A percentile compares a stretch with the other conserved stretches of the same genome.
These are phyloP conservation scores for Hordeum marinum DNA, from an alignment of 176 grass and related monocot species.

Conservation along the genomic window DNA sequence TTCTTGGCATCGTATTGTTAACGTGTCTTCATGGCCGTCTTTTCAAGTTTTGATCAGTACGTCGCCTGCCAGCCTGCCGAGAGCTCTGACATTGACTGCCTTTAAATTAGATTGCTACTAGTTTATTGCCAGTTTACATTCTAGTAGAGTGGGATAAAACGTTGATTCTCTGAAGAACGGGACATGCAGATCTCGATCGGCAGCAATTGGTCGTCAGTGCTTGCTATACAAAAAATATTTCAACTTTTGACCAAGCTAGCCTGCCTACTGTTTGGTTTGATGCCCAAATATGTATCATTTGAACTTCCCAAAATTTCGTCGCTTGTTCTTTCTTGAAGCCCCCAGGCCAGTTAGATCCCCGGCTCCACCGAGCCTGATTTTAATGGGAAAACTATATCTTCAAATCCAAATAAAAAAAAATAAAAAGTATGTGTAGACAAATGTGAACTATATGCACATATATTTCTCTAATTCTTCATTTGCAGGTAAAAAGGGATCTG, in stretches of 20 bases:
- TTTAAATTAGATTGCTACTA: conserved; percentile 10
- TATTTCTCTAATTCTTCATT: too few species aligned
- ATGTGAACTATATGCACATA: too few species aligned
- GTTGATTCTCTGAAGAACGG: not conserved
- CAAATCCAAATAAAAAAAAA: too few species aligned
- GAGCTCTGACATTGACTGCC: conserved; percentile 37
- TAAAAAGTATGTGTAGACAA: too few species aligned
- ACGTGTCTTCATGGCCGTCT: not conserved
- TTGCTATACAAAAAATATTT: not conserved
- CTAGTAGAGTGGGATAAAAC: conserved; percentile 16
- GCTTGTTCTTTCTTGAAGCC: not conserved
- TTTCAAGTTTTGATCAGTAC: conserved; percentile 26
- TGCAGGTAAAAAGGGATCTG: too few species aligned
- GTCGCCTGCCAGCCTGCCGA: not conserved
- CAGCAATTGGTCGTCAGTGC: not conserved
- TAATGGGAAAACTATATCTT: too few species aligned
- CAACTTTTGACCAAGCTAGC: not conserved
- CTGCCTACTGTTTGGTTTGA: not conserved
- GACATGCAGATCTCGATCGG: conserved; percentile 20
- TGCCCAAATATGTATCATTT: not conserved
- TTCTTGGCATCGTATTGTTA: not conserved
- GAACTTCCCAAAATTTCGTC: not conserved
- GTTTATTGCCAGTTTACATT: conserved; percentile 32
- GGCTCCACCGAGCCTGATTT: too few species aligned
- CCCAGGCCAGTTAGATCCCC: too few species aligned